These are phyloP conservation scores for Aureobasidium namibiae DNA, from an alignment of 2,329 filamentous ascomycete genomes.

Conservation along the genomic window DNA sequence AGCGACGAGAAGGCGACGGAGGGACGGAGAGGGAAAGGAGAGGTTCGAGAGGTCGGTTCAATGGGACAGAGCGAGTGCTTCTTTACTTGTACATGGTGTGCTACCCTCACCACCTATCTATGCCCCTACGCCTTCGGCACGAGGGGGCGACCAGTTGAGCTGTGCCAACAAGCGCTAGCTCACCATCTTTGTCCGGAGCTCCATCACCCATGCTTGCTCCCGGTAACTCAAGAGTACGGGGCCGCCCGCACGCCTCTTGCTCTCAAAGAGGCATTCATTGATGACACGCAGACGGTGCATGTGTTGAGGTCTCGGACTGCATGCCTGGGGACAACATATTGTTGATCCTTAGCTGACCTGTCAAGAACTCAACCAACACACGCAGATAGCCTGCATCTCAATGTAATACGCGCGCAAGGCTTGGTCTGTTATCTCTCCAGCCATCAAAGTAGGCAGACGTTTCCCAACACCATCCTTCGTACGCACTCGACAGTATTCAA, in stretches of 20 bases:
- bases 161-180: constrained; percentile 11
- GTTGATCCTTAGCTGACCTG: background rate
- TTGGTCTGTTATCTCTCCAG: background rate
- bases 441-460: background rate
- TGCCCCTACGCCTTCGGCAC: constrained; percentile 2
- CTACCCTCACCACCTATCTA: background rate
- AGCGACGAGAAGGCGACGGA: constrained; percentile 8
- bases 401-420: background rate
- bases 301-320: constrained; percentile 11
- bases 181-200: constrained; percentile 10
- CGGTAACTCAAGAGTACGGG: constrained; percentile 9
- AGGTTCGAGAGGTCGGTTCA: constrained; percentile 2
- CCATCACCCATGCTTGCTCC: constrained; percentile 11
- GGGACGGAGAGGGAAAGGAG: constrained; percentile 14
- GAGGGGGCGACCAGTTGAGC: constrained; percentile 11
- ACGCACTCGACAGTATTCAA: constrained; percentile 4
- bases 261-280: background rate
- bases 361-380: background rate
- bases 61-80: background rate
- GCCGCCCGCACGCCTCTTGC: constrained; percentile 3
- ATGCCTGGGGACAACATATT: constrained; percentile 10
- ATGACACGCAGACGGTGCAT: constrained; percentile 8
- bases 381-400: background rate
- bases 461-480: background rate
- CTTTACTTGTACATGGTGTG: constrained; percentile 6